Conservation (phyloP, 2,329 filamentous ascomycete genomes). For the Dryadomyces quercus-mongolicae region DNA sequence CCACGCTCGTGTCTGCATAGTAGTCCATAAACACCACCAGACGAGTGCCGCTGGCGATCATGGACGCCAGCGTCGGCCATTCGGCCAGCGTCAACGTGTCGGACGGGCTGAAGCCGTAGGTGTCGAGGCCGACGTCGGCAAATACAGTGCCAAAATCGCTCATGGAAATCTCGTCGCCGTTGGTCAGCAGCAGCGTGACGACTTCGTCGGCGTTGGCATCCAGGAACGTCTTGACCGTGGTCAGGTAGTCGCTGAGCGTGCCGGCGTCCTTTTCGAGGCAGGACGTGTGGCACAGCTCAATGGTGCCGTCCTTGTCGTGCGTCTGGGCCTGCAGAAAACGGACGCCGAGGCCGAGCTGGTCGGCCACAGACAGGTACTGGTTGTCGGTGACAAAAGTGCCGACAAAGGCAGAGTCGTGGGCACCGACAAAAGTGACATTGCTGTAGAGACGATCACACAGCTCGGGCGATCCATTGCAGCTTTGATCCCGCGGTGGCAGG, state of each 20-base stretch:
- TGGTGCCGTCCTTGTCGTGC: conserved; percentile 35
- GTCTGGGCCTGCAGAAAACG: conserved; percentile 54
- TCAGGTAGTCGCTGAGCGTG: conserved; percentile 40
- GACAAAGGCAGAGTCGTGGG: conserved; percentile 55
- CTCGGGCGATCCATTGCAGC: conserved; percentile 45
- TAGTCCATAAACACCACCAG: conserved; percentile 66
- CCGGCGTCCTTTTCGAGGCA: conserved; percentile 50
- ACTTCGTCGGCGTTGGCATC: conserved; percentile 47
- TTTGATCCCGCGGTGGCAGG: conserved; percentile 2
- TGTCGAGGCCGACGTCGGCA: conserved; percentile 38
- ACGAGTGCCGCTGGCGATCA: conserved; percentile 51
- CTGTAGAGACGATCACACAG: conserved; percentile 47
- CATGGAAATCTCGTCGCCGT: conserved; percentile 44
- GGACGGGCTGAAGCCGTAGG: conserved; percentile 43
- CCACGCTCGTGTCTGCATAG: conserved; percentile 30
- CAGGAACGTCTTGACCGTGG: conserved; percentile 47
- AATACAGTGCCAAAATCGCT: conserved; percentile 43
- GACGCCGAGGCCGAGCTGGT: conserved; percentile 49
- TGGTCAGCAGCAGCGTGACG: conserved; percentile 51
- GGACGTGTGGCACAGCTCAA: conserved; percentile 53
- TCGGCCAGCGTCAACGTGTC: conserved; percentile 28
- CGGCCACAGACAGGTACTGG: conserved; percentile 45
- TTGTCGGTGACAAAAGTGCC: conserved; percentile 42
- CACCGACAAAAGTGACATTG: conserved; percentile 47
- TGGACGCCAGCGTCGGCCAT: conserved; percentile 57